These are phyloP conservation scores for Fusarium lyarnte DNA, from an alignment of 2,329 filamentous ascomycete genomes.

Conservation along the genomic window DNA sequence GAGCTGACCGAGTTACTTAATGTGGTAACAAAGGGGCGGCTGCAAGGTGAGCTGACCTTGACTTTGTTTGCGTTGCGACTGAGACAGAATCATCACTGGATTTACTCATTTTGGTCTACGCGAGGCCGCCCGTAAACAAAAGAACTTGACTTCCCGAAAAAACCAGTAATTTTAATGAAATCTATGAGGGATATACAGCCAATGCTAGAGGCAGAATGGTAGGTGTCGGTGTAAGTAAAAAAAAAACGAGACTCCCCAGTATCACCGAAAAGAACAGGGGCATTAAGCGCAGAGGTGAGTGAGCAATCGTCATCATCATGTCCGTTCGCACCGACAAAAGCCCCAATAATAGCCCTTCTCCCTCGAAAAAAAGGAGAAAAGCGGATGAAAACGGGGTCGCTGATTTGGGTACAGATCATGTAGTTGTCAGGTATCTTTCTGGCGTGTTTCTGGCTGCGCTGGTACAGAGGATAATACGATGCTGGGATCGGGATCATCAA, in stretches of 20 bases:
- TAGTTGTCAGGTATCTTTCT: constrained; percentile 28
- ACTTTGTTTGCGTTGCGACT: neutral
- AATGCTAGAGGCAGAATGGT: constrained; percentile 15
- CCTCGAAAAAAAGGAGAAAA: neutral
- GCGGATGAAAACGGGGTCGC: constrained; percentile 17
- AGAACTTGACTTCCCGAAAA: neutral
- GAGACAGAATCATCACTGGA: neutral
- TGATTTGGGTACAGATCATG: neutral
- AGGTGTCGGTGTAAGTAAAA: constrained; percentile 27
- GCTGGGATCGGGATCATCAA: neutral
- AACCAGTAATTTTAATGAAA: neutral
- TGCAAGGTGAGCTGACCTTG: constrained; percentile 32
- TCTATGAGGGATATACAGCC: constrained; percentile 33
- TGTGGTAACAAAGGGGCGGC: neutral
- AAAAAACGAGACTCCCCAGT: neutral
- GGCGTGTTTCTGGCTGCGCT: neutral
- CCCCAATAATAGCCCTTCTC: neutral
- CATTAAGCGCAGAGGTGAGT: neutral
- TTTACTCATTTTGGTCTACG: neutral
- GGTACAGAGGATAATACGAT: constrained; percentile 26
- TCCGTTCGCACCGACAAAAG: neutral
- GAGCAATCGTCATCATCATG: constrained; percentile 8
- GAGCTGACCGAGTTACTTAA: constrained; percentile 26
- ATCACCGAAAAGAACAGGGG: constrained; percentile 26
- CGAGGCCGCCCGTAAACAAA: constrained; percentile 21